Evolutionary conservation across 768 basidiomycete species (phyloP).

Genomic region (Mycena venus): DNA sequence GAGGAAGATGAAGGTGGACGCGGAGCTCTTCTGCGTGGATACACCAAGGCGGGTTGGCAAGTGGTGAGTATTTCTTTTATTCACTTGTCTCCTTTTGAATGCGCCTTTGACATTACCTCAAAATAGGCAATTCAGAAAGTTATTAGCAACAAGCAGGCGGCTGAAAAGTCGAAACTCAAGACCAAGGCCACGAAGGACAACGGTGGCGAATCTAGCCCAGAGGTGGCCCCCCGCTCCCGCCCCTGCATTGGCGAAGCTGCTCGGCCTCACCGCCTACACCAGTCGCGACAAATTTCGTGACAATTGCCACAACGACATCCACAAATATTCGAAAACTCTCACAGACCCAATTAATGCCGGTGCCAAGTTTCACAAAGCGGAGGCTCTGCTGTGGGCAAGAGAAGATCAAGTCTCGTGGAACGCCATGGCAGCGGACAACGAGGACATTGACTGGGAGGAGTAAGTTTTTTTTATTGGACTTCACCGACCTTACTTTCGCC

Average conservation of each 20-base stretch:
- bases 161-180: background rate
- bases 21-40: background rate
- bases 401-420: conserved; percentile 9
- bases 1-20: background rate
- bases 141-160: conserved; percentile 15
- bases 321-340: background rate
- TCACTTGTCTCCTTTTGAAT: background rate
- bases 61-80: background rate
- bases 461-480: too few relatives aligned
- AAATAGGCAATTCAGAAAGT: conserved; percentile 19
- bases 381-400: conserved; percentile 1
- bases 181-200: background rate
- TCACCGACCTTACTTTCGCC: background rate
- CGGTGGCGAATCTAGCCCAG: background rate
- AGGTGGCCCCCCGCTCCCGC: too few relatives aligned
- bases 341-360: background rate
- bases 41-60: conserved; percentile 4
- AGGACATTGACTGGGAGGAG: conserved; percentile 14
- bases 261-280: background rate
- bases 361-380: conserved; percentile 24
- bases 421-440: background rate
- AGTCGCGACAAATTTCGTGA: conserved; percentile 19
- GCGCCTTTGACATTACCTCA: background rate
- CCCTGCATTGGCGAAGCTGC: background rate
- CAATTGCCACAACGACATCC: background rate